These are phyloP conservation scores for Termitomyces bulborhizus DNA, from an alignment of 768 basidiomycete species.

Conservation along the genomic window DNA sequence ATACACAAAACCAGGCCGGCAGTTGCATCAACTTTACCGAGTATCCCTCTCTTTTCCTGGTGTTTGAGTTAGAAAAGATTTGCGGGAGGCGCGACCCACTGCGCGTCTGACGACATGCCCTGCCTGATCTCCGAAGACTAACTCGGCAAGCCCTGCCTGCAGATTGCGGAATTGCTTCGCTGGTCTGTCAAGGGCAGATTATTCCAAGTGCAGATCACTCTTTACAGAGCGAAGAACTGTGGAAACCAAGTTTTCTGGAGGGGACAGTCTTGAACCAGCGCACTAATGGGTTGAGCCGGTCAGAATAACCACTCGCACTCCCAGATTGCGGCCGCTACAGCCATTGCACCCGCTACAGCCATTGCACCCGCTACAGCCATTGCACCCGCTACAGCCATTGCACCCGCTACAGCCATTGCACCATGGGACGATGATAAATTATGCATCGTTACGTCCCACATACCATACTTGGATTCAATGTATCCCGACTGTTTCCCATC, in stretches of 20 bases:
- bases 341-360: conserved; percentile 72
- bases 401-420: conserved; percentile 78
- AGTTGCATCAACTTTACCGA: no score
- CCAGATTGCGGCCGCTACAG: conserved; percentile 77
- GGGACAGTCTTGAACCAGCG: conserved; percentile 93
- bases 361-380: no score
- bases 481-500: no score
- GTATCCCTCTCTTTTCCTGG: no score
- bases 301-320: conserved; percentile 66
- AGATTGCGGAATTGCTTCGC: conserved; percentile 93
- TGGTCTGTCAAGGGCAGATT: conserved; percentile 80
- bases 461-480: not conserved
- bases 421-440: conserved; percentile 31
- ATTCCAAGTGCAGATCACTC: conserved; percentile 65
- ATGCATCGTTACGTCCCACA: not conserved
- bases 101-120: conserved; percentile 83
- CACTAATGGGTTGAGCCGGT: conserved; percentile 62
- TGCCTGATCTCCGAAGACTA: conserved; percentile 91
- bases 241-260: conserved; percentile 93
- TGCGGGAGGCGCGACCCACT: conserved; percentile 67
- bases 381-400: no score
- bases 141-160: conserved; percentile 83
- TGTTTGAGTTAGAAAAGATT: conserved; percentile 47
- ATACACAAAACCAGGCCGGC: no score
- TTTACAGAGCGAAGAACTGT: conserved; percentile 62